These are phyloP conservation scores for Hymenoscyphus fructigenus DNA, from an alignment of 2,329 filamentous ascomycete genomes.

Conservation along the genomic window DNA sequence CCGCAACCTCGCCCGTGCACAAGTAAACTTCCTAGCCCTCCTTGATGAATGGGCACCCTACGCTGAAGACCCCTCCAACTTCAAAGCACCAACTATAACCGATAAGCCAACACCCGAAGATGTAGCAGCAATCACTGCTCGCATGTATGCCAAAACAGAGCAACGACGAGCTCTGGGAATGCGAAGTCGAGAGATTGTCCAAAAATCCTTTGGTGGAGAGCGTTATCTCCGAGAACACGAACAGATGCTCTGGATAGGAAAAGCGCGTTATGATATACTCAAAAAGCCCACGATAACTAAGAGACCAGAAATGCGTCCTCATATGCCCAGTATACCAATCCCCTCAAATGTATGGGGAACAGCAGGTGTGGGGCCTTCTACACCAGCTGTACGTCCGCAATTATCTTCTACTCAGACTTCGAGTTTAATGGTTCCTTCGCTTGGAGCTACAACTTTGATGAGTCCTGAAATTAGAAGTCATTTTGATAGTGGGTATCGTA, in stretches of 20 bases:
- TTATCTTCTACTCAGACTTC: constrained; percentile 19
- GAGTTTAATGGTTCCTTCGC: constrained; percentile 18
- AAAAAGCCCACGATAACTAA: background rate
- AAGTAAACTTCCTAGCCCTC: constrained; percentile 61
- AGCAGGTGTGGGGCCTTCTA: constrained; percentile 3
- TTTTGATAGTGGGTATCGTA: constrained; percentile 17
- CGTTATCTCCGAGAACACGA: constrained; percentile 62
- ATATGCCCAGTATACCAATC: constrained; percentile 15
- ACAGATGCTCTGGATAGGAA: constrained; percentile 55
- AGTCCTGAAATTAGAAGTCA: constrained; percentile 17
- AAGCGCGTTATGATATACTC: constrained; percentile 17
- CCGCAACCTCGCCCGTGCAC: constrained; percentile 57
- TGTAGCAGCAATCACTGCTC: constrained; percentile 49
- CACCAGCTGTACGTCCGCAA: constrained; percentile 5
- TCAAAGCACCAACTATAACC: constrained; percentile 10
- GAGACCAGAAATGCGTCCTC: constrained; percentile 13
- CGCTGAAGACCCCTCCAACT: constrained; percentile 40
- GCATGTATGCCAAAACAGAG: constrained; percentile 58
- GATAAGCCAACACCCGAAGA: constrained; percentile 50
- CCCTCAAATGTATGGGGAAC: constrained; percentile 14
- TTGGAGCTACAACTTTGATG: constrained; percentile 20
- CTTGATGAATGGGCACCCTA: constrained; percentile 61
- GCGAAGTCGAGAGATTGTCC: constrained; percentile 56
- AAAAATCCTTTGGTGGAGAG: constrained; percentile 58
- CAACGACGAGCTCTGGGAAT: constrained; percentile 57